phyloP scores from a whole-genome alignment of 2,329 filamentous ascomycete species.

The Colletotrichum sidae region DNA sequence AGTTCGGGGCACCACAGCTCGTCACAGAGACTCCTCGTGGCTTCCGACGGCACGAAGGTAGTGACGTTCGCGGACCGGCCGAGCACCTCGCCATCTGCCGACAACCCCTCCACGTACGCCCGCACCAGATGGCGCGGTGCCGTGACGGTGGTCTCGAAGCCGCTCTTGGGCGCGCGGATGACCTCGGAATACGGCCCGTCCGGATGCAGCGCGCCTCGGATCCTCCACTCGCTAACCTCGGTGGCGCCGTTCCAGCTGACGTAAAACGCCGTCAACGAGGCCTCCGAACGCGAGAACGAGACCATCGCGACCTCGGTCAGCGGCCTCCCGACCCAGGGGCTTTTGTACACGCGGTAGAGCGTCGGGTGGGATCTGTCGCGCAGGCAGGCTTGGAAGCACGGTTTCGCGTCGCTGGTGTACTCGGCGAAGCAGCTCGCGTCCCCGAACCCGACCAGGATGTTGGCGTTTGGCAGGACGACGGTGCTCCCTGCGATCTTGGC shows the following conservation, averaged over 20 bases:
- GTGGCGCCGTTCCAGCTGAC: conserved; percentile 53
- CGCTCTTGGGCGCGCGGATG: background rate
- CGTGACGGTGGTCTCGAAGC: background rate
- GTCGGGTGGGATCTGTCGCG: conserved; percentile 21
- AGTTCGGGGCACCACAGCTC: conserved; percentile 1
- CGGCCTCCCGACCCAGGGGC: conserved; percentile 43
- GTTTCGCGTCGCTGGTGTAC: conserved; percentile 41
- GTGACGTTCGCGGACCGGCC: background rate
- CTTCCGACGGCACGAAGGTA: background rate
- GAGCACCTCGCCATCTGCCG: background rate
- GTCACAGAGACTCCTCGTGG: background rate
- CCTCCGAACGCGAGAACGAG: background rate
- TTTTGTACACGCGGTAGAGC: conserved; percentile 46
- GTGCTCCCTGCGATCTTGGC: conserved; percentile 7
- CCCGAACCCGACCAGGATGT: conserved; percentile 58
- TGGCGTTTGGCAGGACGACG: conserved; percentile 50
- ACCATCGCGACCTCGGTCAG: conserved; percentile 20
- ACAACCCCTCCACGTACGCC: conserved; percentile 1
- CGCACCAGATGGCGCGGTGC: background rate
- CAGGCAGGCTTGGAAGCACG: conserved; percentile 39
- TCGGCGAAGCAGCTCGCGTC: conserved; percentile 43
- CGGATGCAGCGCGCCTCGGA: conserved; percentile 47
- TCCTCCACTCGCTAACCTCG: conserved; percentile 49
- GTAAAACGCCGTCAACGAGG: conserved; percentile 43
- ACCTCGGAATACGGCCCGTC: background rate